A percentile compares a stretch with the other conserved stretches of the same genome.
phyloP scores from a whole-genome alignment of 768 basidiomycete genomes.

The Mycena olivaceomarginata region DNA sequence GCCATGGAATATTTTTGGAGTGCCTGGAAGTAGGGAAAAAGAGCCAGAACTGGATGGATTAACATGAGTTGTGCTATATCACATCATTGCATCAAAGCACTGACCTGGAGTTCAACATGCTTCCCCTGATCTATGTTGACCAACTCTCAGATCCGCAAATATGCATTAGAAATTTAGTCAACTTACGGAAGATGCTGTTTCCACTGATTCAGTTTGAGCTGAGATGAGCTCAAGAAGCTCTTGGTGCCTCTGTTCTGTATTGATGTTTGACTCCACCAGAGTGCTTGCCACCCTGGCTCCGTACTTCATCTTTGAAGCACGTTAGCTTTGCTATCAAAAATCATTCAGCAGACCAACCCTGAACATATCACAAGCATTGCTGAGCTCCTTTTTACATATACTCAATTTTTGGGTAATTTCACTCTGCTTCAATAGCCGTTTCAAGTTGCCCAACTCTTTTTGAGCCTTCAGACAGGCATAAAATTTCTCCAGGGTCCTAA shows the following conservation, averaged over 20 bases:
- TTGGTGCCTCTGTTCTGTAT: constrained; percentile 8
- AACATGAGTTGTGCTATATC: neutral
- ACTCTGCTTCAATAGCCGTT: constrained; percentile 4
- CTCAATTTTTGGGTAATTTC: constrained; percentile 1
- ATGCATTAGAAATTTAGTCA: neutral
- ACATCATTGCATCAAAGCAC: too few species aligned
- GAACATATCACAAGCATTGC: neutral
- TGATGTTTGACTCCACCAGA: neutral
- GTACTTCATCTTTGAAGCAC: neutral
- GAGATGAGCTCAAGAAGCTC: constrained; percentile 15
- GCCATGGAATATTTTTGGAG: constrained; percentile 15
- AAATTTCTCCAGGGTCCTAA: constrained; percentile 9
- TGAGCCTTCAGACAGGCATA: constrained; percentile 5
- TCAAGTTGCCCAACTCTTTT: neutral
- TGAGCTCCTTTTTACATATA: neutral
- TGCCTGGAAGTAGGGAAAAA: neutral
- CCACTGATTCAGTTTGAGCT: neutral
- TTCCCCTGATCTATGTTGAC: neutral
- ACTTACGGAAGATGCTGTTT: neutral
- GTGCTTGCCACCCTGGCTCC: neutral
- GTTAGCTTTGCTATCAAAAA: neutral
- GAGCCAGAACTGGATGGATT: neutral
- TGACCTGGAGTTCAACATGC: neutral
- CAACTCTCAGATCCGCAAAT: too few species aligned
- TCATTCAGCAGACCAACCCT: neutral